A percentile compares a stretch with the other conserved stretches of the same genome.
These are phyloP conservation scores for Trichoderma cornu-damae DNA, from an alignment of 2,329 filamentous ascomycete species.

Conservation along the genomic window DNA sequence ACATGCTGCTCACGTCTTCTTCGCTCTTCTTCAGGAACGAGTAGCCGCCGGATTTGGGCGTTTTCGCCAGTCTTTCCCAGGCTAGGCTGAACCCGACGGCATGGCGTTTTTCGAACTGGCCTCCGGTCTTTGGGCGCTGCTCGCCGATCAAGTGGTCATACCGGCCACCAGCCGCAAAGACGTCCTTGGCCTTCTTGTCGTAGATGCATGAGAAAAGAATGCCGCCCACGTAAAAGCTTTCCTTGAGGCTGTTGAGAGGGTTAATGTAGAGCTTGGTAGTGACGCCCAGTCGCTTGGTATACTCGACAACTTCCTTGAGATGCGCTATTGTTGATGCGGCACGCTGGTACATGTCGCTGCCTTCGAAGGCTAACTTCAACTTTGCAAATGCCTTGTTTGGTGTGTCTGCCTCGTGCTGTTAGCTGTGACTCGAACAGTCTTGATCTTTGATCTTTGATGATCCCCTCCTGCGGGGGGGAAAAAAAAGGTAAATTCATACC, in stretches of 20 bases:
- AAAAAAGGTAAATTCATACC: slow-evolving; percentile 46
- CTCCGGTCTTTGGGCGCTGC: slow-evolving; percentile 65
- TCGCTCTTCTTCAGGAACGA: slow-evolving; percentile 65
- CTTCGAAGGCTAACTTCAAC: slow-evolving; percentile 56
- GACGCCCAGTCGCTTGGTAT: slow-evolving; percentile 70
- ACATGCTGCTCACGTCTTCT: slow-evolving; percentile 56
- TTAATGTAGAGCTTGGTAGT: slow-evolving; percentile 75
- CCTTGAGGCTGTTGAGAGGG: slow-evolving; percentile 82
- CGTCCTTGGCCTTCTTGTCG: slow-evolving; percentile 75
- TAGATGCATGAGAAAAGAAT: slow-evolving; percentile 87
- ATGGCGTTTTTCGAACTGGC: slow-evolving; percentile 61
- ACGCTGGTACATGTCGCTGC: slow-evolving; percentile 64
- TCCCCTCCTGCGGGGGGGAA: too few species aligned
- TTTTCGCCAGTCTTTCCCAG: slow-evolving; percentile 73
- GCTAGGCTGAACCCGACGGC: slow-evolving; percentile 90
- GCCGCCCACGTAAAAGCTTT: slow-evolving; percentile 81
- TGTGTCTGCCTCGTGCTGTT: slow-evolving; percentile 38
- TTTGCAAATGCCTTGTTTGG: slow-evolving; percentile 53
- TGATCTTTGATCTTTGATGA: neutral
- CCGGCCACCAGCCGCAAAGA: slow-evolving; percentile 88
- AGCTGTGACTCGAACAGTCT: slow-evolving; percentile 18
- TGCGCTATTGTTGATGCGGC: slow-evolving; percentile 73
- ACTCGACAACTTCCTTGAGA: slow-evolving; percentile 70
- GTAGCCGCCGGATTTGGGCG: slow-evolving; percentile 52
- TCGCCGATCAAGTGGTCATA: slow-evolving; percentile 88